A percentile compares a stretch with the other conserved stretches of the same genome.
phyloP scores from a whole-genome alignment of 495 filamentous ascomycete species.

The Viridothelium virens region DNA sequence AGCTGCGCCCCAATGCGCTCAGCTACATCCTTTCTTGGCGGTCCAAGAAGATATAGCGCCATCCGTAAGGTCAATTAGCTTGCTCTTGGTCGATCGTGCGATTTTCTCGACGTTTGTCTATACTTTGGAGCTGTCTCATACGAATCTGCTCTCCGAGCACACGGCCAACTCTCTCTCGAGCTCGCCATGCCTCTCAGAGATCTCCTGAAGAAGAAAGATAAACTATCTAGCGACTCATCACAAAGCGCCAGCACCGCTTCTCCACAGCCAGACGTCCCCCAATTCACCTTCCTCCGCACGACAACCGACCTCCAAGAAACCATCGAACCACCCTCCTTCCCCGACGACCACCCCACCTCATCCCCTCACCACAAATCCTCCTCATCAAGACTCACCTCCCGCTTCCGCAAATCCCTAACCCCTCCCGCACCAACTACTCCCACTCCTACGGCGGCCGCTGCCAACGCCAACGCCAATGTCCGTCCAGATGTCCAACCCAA shows the following conservation, averaged over 20 bases:
- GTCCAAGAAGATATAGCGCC: constrained; percentile 21
- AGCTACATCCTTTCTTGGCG: constrained; percentile 16
- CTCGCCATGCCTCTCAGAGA: constrained; percentile 60
- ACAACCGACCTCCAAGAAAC: constrained; percentile 74
- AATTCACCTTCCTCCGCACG: constrained; percentile 76
- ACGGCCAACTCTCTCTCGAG: neutral
- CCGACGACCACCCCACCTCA: constrained; percentile 29
- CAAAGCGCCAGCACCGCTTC: constrained; percentile 11
- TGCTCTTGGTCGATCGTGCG: neutral
- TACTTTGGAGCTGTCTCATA: too few species aligned
- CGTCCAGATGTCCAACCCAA: constrained; percentile 17
- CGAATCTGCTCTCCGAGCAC: too few species aligned
- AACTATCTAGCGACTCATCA: constrained; percentile 29
- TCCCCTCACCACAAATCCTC: constrained; percentile 20
- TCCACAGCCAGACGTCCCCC: constrained; percentile 43
- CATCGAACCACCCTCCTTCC: constrained; percentile 56
- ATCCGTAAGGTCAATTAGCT: constrained; percentile 19
- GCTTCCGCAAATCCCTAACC: constrained; percentile 36
- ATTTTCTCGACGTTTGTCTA: too few species aligned
- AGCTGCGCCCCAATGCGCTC: constrained; percentile 5
- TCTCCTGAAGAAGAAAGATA: constrained; percentile 66
- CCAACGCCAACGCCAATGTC: constrained; percentile 20
- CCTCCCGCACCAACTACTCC: constrained; percentile 28
- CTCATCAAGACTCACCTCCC: constrained; percentile 43
- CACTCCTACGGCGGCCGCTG: constrained; percentile 31